These are phyloP conservation scores for Cryptosporidium canis DNA, from an alignment of 169 alveolate species.

Conservation along the genomic window DNA sequence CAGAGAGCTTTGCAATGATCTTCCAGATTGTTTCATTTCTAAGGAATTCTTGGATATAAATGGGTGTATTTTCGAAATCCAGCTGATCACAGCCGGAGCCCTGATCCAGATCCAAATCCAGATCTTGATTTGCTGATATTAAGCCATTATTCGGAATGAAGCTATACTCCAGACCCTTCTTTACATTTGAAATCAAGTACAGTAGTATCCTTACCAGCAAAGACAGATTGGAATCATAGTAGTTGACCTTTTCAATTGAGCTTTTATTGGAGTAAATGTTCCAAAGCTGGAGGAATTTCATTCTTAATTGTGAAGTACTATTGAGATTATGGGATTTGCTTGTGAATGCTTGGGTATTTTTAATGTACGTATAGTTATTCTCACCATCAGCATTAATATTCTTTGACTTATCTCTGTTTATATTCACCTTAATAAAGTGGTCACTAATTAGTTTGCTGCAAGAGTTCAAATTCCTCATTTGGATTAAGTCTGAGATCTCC, in stretches of 20 bases:
- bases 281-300: conserved; percentile 60
- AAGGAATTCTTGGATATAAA: conserved; percentile 39
- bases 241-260: conserved; percentile 22
- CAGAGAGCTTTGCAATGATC: conserved; percentile 36
- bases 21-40: conserved; percentile 49
- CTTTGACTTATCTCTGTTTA: conserved; percentile 46
- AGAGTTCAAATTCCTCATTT: conserved; percentile 24
- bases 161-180: not conserved
- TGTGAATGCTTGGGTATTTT: not conserved
- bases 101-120: not conserved
- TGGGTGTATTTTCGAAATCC: not conserved
- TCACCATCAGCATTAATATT: not conserved
- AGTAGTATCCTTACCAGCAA: not conserved
- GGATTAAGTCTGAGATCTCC: conserved; percentile 32
- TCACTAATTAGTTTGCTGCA: conserved; percentile 43
- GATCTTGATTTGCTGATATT: not conserved
- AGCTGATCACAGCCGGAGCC: not conserved
- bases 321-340: not conserved
- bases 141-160: not conserved
- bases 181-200: conserved; percentile 1
- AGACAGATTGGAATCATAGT: conserved; percentile 8
- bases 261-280: conserved; percentile 50
- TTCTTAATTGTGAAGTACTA: conserved; percentile 14
- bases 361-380: not conserved
- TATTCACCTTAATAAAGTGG: conserved; percentile 8